A percentile compares a stretch with the other conserved stretches of the same genome.
Conservation (phyloP, 805 yeast genomes). For the Pichia pseudocactophila region DNA sequence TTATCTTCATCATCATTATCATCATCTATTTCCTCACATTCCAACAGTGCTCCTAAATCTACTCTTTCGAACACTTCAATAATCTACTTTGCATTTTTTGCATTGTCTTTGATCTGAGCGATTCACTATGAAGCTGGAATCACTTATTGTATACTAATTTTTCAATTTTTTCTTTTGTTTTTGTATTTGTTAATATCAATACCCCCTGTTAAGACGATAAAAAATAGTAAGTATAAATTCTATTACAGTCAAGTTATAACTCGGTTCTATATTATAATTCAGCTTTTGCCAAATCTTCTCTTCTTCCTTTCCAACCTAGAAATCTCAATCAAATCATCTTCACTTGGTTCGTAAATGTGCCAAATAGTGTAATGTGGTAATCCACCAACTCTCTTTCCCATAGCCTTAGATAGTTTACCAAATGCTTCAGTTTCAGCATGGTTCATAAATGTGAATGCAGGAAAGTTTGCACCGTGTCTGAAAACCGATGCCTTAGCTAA, state of each 20-base stretch:
- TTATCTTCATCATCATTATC: background rate
- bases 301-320: conserved; percentile 60
- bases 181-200: too few species aligned
- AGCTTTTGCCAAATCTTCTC: conserved; percentile 27
- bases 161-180: too few species aligned
- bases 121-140: too few species aligned
- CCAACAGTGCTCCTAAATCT: background rate
- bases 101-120: too few species aligned
- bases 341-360: conserved; percentile 89
- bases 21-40: background rate
- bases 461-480: conserved; percentile 74
- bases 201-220: too few species aligned
- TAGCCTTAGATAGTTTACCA: conserved; percentile 68
- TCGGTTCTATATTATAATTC: background rate
- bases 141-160: too few species aligned
- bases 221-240: background rate
- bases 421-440: conserved; percentile 88
- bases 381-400: conserved; percentile 82
- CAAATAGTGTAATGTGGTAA: conserved; percentile 83
- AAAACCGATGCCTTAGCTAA: conserved; percentile 66
- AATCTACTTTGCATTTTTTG: too few species aligned
- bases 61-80: background rate
- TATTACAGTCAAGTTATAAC: too few species aligned
- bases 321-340: conserved; percentile 66
- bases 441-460: conserved; percentile 74